Evolutionary conservation across 1,139 yeast species (phyloP).

Genomic region (Dujonia santamariae): DNA sequence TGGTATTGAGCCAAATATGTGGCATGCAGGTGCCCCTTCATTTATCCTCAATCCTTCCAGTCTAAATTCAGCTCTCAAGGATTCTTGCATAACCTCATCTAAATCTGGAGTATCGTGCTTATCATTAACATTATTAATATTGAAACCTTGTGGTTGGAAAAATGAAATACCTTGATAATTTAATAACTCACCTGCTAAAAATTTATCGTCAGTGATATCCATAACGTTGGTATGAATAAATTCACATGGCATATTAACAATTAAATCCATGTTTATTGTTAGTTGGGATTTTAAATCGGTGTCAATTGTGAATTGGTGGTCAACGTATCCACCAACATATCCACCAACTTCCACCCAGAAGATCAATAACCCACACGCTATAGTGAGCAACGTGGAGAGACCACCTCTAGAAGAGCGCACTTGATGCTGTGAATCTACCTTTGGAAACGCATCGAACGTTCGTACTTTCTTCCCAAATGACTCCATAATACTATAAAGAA

Average conservation of each 20-base stretch:
- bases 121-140: slow-evolving; percentile 41
- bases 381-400: slow-evolving; percentile 63
- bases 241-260: slow-evolving; percentile 84
- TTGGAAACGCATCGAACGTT: slow-evolving; percentile 89
- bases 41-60: slow-evolving; percentile 35
- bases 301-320: slow-evolving; percentile 75
- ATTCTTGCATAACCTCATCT: slow-evolving; percentile 62
- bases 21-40: slow-evolving; percentile 75
- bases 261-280: slow-evolving; percentile 72
- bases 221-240: slow-evolving; percentile 69
- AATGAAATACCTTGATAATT: slow-evolving; percentile 62
- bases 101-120: slow-evolving; percentile 60
- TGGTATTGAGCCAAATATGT: slow-evolving; percentile 81
- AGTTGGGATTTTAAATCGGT: slow-evolving; percentile 58
- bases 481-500: slow-evolving; percentile 24
- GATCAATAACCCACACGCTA: slow-evolving; percentile 59
- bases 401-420: slow-evolving; percentile 79
- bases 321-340: slow-evolving; percentile 77
- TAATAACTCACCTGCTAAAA: slow-evolving; percentile 73
- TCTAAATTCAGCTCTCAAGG: slow-evolving; percentile 62
- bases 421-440: slow-evolving; percentile 74
- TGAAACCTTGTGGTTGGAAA: slow-evolving; percentile 47
- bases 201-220: slow-evolving; percentile 75
- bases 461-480: slow-evolving; percentile 40
- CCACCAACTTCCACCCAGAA: slow-evolving; percentile 88